phyloP scores from a whole-genome alignment of 805 yeast species.

The Kuraishia borneana region DNA sequence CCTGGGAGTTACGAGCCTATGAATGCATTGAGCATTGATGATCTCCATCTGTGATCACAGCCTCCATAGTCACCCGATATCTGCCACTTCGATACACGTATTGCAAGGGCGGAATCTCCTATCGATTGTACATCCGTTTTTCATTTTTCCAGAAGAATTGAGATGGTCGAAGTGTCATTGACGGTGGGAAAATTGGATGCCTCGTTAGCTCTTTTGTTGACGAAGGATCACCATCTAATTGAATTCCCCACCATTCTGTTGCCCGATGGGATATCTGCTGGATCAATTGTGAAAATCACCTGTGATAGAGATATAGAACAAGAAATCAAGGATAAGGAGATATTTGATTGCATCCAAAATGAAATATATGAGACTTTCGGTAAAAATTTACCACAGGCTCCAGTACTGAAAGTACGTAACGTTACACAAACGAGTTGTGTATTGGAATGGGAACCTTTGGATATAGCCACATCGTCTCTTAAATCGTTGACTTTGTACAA shows the following conservation, averaged over 20 bases:
- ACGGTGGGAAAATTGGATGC: constrained; percentile 96
- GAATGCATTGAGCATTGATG: constrained; percentile 22
- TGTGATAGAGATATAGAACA: constrained; percentile 69
- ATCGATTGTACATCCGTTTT: background rate
- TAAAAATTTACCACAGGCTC: constrained; percentile 55
- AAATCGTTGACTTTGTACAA: constrained; percentile 70
- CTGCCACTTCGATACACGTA: constrained; percentile 1
- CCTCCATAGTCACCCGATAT: background rate
- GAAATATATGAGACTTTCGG: constrained; percentile 69
- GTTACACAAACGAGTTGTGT: constrained; percentile 93
- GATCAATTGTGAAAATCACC: constrained; percentile 77
- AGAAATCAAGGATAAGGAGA: constrained; percentile 46
- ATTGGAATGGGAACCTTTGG: constrained; percentile 84
- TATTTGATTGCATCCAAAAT: constrained; percentile 59
- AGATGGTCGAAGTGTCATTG: constrained; percentile 80
- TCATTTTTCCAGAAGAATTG: background rate
- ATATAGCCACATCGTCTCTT: constrained; percentile 72
- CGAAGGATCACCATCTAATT: constrained; percentile 82
- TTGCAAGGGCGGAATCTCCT: background rate
- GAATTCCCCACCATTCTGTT: constrained; percentile 93
- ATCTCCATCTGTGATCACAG: constrained; percentile 10
- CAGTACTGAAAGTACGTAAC: constrained; percentile 59
- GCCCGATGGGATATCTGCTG: constrained; percentile 86
- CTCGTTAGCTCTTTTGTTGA: constrained; percentile 79
- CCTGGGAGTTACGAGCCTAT: constrained; percentile 16